phyloP scores from a whole-genome alignment of 306 rosid genomes.

The Vachellia collinsii region DNA sequence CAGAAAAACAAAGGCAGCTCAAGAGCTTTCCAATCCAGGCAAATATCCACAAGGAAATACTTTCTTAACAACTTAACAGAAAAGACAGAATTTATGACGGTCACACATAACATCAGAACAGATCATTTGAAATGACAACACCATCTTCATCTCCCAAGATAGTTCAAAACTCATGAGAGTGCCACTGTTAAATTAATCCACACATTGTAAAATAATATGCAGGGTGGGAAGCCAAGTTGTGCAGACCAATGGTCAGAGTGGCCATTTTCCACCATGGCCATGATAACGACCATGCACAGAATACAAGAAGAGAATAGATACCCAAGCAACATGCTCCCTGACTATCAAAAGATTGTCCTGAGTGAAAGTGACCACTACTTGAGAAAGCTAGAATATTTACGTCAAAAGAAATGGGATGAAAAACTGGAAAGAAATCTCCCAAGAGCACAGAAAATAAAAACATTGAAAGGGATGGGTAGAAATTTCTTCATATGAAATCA shows the following conservation, averaged over 20 bases:
- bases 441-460: neutral
- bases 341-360: neutral
- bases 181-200: constrained; percentile 13
- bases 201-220: neutral
- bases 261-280: constrained; percentile 19
- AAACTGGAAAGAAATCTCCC: too few relatives aligned
- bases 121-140: constrained; percentile 27
- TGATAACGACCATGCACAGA: neutral
- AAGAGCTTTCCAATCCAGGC: neutral
- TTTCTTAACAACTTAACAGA: constrained; percentile 5
- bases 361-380: neutral
- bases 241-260: constrained; percentile 18
- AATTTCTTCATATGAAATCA: neutral
- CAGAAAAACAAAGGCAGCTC: neutral
- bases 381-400: neutral
- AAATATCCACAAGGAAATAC: neutral
- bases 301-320: constrained; percentile 1
- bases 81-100: constrained; percentile 17
- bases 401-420: neutral
- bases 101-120: constrained; percentile 29
- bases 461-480: neutral
- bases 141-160: constrained; percentile 26
- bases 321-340: neutral
- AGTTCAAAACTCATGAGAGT: constrained; percentile 29
- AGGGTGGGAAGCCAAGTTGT: neutral